Percentiles rank a stretch among this genome's conserved stretches.
Conservation (phyloP, 1,139 yeast species). For the Geotrichum reessii region DNA sequence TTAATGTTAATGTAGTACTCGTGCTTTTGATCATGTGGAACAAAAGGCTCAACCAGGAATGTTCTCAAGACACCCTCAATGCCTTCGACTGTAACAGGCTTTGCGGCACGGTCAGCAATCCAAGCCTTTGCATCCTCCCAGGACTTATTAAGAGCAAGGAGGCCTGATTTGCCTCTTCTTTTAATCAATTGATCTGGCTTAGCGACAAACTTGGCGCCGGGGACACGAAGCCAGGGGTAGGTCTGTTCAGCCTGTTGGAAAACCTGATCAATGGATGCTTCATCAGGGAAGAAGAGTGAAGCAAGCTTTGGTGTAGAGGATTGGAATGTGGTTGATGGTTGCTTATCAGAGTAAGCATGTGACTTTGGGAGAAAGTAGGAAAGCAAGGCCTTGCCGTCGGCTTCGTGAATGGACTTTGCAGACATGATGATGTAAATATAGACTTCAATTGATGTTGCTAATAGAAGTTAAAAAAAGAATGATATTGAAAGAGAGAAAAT, state of each 20-base stretch:
- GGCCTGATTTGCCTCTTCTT: conserved; percentile 45
- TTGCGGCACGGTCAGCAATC: conserved; percentile 42
- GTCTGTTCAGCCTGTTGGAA: conserved; percentile 37
- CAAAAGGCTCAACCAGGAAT: conserved; percentile 45
- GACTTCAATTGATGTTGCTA: neutral
- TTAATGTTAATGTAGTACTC: conserved; percentile 46
- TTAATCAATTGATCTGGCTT: conserved; percentile 46
- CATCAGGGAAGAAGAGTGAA: conserved; percentile 34
- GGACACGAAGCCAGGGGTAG: conserved; percentile 40
- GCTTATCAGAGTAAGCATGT: conserved; percentile 34
- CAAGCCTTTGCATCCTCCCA: conserved; percentile 43
- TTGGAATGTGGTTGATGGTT: conserved; percentile 37
- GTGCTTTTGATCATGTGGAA: conserved; percentile 43
- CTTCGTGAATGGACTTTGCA: conserved; percentile 44
- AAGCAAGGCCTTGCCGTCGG: conserved; percentile 44
- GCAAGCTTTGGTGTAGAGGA: conserved; percentile 40
- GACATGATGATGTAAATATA: conserved; percentile 32
- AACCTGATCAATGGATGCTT: conserved; percentile 33
- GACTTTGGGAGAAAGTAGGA: conserved; percentile 42
- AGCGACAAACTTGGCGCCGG: conserved; percentile 41
- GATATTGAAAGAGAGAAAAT: neutral
- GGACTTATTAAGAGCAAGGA: conserved; percentile 42
- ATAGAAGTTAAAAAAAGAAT: neutral
- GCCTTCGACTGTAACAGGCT: conserved; percentile 39
- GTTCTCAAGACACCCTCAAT: conserved; percentile 39